phyloP scores from a whole-genome alignment of 2,329 filamentous ascomycete genomes.

The Chaetomium globosum region DNA sequence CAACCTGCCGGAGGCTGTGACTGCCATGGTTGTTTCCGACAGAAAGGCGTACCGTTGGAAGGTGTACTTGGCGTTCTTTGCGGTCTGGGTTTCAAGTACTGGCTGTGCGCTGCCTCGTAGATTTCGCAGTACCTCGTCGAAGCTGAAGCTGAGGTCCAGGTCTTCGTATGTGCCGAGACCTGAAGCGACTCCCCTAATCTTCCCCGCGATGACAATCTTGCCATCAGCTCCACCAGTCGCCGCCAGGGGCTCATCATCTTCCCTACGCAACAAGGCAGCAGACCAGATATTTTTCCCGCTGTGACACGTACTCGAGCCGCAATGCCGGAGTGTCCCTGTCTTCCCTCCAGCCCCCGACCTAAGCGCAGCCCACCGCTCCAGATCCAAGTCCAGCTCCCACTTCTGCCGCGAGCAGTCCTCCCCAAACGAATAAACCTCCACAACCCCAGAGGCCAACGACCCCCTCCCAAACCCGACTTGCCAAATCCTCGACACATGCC shows the following conservation, averaged over 20 bases:
- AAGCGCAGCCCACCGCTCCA: slow-evolving; percentile 7
- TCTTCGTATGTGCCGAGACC: slow-evolving; percentile 18
- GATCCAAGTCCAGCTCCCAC: slow-evolving; percentile 61
- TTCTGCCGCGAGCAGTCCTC: slow-evolving; percentile 78
- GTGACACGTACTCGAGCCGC: slow-evolving; percentile 65
- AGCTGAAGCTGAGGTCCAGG: slow-evolving; percentile 29
- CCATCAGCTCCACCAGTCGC: slow-evolving; percentile 87
- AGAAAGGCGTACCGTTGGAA: slow-evolving; percentile 68
- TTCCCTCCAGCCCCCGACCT: slow-evolving; percentile 15
- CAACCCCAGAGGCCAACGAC: not conserved
- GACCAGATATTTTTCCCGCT: slow-evolving; percentile 92
- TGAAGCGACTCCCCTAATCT: not conserved
- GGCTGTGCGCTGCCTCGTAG: slow-evolving; percentile 28
- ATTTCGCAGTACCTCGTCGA: slow-evolving; percentile 41
- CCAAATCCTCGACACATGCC: slow-evolving; percentile 90
- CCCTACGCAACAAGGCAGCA: slow-evolving; percentile 50
- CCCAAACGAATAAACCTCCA: slow-evolving; percentile 69
- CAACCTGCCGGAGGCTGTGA: slow-evolving; percentile 63
- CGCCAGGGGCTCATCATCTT: slow-evolving; percentile 48
- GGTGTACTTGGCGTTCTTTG: slow-evolving; percentile 47
- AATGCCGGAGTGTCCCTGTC: slow-evolving; percentile 51
- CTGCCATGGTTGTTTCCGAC: slow-evolving; percentile 56
- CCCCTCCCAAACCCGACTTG: slow-evolving; percentile 63
- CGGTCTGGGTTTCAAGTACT: slow-evolving; percentile 30
- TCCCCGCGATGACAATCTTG: slow-evolving; percentile 53